Conservation (phyloP, 139 green algal species). For the Spirogloea muscicola region DNA sequence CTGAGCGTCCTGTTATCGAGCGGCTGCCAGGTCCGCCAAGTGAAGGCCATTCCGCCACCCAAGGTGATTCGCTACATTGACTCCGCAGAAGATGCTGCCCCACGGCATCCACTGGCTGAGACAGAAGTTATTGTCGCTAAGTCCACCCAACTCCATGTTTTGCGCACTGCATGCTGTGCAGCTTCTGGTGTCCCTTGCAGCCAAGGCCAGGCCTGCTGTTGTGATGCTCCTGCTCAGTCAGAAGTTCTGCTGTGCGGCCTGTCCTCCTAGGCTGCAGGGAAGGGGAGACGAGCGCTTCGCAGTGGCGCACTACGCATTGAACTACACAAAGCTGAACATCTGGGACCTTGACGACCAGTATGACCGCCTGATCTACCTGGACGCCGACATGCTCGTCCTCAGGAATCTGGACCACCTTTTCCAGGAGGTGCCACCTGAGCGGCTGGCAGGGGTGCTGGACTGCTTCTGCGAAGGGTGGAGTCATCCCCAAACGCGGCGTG, state of each 20-base stretch:
- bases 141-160: not conserved
- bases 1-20: conserved; percentile 10
- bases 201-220: not conserved
- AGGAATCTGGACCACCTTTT: conserved; percentile 31
- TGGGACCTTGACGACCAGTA: conserved; percentile 38
- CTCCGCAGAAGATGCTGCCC: not conserved
- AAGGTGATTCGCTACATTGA: not conserved
- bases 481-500: conserved; percentile 4
- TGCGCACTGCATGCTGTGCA: not conserved
- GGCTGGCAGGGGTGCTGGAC: conserved; percentile 6
- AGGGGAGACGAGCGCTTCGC: conserved; percentile 22
- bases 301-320: conserved; percentile 22
- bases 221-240: not conserved
- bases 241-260: not conserved
- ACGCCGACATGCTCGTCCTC: conserved; percentile 37
- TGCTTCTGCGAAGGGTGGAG: conserved; percentile 28
- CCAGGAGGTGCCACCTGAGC: not conserved
- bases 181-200: not conserved
- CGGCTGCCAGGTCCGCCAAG: conserved; percentile 16
- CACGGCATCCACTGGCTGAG: not conserved
- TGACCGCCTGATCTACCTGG: conserved; percentile 30
- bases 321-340: conserved; percentile 43
- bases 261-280: not conserved
- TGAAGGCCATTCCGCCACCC: conserved; percentile 16
- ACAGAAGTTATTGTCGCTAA: not conserved